These are phyloP conservation scores for Eimeria sp. DNA, from an alignment of 169 alveolate genomes.

Conservation along the genomic window DNA sequence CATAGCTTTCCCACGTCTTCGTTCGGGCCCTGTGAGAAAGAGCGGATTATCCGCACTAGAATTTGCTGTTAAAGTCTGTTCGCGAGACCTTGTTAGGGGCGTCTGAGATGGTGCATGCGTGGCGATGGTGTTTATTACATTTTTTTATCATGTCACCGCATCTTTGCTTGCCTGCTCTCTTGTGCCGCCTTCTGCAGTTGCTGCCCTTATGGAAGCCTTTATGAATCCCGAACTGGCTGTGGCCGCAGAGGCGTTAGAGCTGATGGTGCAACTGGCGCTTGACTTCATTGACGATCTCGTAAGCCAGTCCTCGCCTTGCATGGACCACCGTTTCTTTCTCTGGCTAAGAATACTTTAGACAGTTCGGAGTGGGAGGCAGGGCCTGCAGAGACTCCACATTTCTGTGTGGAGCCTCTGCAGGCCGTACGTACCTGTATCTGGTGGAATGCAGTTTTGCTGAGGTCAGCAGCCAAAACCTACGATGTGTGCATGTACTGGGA, in stretches of 20 bases:
- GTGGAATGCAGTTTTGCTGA: not conserved
- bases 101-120: not conserved
- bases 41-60: not conserved
- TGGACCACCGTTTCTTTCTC: not conserved
- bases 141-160: not conserved
- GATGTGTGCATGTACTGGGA: not conserved
- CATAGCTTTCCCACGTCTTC: not conserved
- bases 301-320: not conserved
- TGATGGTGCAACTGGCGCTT: constrained; percentile 55
- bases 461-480: too few species aligned
- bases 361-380: not conserved
- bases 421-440: not conserved
- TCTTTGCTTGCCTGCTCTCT: not conserved
- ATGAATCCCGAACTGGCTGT: constrained; percentile 35
- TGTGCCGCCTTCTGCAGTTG: constrained; percentile 13
- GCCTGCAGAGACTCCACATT: not conserved
- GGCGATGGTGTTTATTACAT: not conserved
- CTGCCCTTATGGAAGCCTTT: constrained; percentile 67
- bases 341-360: not conserved
- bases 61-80: not conserved
- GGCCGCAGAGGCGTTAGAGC: constrained; percentile 51
- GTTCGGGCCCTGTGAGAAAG: not conserved
- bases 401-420: not conserved
- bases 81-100: not conserved
- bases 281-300: constrained; percentile 70